Conservation (phyloP, 2,329 filamentous ascomycete genomes). For the Lasiodiplodia theobromae region DNA sequence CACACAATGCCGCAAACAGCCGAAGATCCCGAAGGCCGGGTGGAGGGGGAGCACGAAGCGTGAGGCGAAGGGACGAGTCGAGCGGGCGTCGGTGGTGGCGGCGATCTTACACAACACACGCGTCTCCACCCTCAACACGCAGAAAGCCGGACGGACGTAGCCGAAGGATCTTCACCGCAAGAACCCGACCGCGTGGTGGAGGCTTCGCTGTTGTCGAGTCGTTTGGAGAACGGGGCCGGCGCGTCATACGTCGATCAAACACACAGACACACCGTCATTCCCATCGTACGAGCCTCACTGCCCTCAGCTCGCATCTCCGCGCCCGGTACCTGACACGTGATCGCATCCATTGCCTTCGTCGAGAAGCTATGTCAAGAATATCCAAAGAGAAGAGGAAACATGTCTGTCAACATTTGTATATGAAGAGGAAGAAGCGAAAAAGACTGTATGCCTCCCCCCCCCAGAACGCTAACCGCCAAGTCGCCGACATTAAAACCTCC, state of each 20-base stretch:
- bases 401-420: conserved; percentile 21
- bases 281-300: conserved; percentile 11
- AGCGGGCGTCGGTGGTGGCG: not conserved
- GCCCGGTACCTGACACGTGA: not conserved
- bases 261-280: conserved; percentile 17
- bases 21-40: not conserved
- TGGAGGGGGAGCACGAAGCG: not conserved
- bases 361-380: conserved; percentile 18
- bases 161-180: conserved; percentile 1
- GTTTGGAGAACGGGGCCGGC: not conserved
- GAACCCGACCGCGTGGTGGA: not conserved
- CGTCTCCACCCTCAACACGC: conserved; percentile 2
- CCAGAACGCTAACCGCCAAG: conserved; percentile 14
- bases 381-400: conserved; percentile 7
- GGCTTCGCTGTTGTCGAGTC: not conserved
- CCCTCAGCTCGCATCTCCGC: not conserved
- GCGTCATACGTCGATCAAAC: conserved; percentile 27
- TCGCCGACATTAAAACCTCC: conserved; percentile 25
- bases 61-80: not conserved
- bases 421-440: conserved; percentile 18
- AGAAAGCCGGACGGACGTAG: not conserved
- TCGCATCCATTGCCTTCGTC: conserved; percentile 12
- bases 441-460: not conserved
- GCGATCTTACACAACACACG: conserved; percentile 12
- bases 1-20: conserved; percentile 3